Conservation (phyloP, 1,139 yeast species). For the Torulaspora pretoriensis region DNA sequence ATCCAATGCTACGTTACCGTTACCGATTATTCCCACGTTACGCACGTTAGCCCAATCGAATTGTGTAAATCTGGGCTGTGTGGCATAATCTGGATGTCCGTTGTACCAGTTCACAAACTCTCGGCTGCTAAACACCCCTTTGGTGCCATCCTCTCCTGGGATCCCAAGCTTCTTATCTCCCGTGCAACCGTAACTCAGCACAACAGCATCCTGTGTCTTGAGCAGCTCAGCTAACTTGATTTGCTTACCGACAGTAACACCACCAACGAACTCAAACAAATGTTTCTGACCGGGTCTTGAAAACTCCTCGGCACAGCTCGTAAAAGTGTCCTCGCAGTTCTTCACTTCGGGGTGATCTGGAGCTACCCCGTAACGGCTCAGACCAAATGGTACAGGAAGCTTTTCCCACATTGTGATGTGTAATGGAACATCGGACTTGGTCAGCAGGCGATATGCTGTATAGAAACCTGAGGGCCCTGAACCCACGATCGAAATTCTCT, state of each 20-base stretch:
- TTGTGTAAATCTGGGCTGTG: conserved; percentile 31
- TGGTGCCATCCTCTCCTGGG: conserved; percentile 53
- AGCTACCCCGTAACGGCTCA: conserved; percentile 93
- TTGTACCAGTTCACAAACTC: conserved; percentile 96
- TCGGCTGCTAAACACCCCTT: conserved; percentile 77
- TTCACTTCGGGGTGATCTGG: conserved; percentile 99
- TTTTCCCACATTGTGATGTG: conserved; percentile 68
- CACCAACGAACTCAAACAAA: conserved; percentile 68
- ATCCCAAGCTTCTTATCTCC: conserved; percentile 55
- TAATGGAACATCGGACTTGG: conserved; percentile 46
- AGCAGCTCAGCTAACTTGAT: conserved; percentile 48
- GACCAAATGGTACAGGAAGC: conserved; percentile 86
- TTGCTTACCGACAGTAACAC: conserved; percentile 62
- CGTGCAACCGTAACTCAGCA: conserved; percentile 80
- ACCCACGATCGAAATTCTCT: conserved; percentile 61
- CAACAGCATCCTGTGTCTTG: conserved; percentile 61
- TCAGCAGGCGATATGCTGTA: conserved; percentile 71
- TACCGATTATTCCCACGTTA: conserved; percentile 81
- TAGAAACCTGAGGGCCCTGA: conserved; percentile 97
- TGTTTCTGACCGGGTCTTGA: conserved; percentile 21
- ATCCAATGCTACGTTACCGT: conserved; percentile 97
- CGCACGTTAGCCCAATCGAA: conserved; percentile 51
- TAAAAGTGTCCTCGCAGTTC: conserved; percentile 77
- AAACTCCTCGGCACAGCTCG: conserved; percentile 48
- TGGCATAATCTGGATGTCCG: conserved; percentile 61